A percentile compares a stretch with the other conserved stretches of the same genome.
Conservation (phyloP, 345 rosid genomes). For the Arabis alpina region DNA sequence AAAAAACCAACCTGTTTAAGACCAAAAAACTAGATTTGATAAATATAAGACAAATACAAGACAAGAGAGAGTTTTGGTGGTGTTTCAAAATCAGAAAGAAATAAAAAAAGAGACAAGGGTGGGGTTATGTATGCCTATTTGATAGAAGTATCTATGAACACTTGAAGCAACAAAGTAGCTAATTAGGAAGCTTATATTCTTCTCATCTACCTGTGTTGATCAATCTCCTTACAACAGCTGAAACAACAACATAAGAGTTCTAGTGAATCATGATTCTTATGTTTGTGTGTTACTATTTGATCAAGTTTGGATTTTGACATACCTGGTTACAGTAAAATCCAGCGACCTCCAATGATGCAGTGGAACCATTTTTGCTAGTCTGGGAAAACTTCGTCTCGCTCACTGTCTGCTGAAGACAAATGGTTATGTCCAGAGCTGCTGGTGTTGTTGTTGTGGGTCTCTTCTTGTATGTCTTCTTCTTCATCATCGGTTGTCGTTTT, state of each 20-base stretch:
- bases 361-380: slow-evolving; percentile 38
- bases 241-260: slow-evolving; percentile 18
- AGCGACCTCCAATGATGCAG: slow-evolving; percentile 26
- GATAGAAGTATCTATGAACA: slow-evolving; percentile 42
- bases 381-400: slow-evolving; percentile 46
- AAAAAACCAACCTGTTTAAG: not conserved
- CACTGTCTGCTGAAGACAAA: slow-evolving; percentile 37
- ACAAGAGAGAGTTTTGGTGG: slow-evolving; percentile 26
- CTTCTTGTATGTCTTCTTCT: slow-evolving; percentile 39
- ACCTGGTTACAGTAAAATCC: slow-evolving; percentile 38
- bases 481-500: slow-evolving; percentile 34
- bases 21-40: slow-evolving; percentile 19
- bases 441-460: slow-evolving; percentile 41
- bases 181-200: slow-evolving; percentile 35
- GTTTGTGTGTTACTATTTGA: not conserved
- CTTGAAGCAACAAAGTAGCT: slow-evolving; percentile 41
- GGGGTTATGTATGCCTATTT: slow-evolving; percentile 42
- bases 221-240: slow-evolving; percentile 41
- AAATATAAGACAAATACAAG: slow-evolving; percentile 39
- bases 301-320: slow-evolving; percentile 9
- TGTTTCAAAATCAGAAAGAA: slow-evolving; percentile 27
- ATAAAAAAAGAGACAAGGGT: slow-evolving; percentile 11
- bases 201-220: slow-evolving; percentile 37
- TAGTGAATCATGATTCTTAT: not conserved
- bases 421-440: slow-evolving; percentile 36